Conservation (phyloP, 1,284 basidiomycete genomes). For the Cryptococcus sp. region DNA sequence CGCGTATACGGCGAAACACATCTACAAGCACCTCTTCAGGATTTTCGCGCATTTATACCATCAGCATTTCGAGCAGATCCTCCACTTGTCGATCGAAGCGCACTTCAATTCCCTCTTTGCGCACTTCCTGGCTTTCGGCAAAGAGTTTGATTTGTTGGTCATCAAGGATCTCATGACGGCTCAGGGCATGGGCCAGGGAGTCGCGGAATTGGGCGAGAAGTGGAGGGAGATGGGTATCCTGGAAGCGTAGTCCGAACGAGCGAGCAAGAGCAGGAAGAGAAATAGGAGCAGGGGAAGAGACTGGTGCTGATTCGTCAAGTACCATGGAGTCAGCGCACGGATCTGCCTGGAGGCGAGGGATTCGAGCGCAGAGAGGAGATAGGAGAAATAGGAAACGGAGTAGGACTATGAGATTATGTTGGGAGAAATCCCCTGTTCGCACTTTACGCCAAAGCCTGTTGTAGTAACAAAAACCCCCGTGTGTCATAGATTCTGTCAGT, state of each 20-base stretch:
- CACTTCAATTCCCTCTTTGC: slow-evolving; percentile 99
- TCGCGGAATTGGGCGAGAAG: slow-evolving; percentile 83
- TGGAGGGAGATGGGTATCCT: slow-evolving; percentile 83
- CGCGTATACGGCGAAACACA: slow-evolving; percentile 89
- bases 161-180: slow-evolving; percentile 67
- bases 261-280: not conserved
- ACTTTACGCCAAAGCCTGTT: too few species aligned
- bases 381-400: too few species aligned
- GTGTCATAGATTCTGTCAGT: too few species aligned
- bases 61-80: slow-evolving; percentile 84
- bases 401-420: too few species aligned
- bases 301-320: too few species aligned
- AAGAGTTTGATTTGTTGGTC: slow-evolving; percentile 83
- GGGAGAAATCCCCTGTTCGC: too few species aligned
- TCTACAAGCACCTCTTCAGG: slow-evolving; percentile 93
- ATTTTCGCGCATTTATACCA: slow-evolving; percentile 99
- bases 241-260: slow-evolving; percentile 50
- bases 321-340: not conserved
- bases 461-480: too few species aligned
- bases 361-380: too few species aligned
- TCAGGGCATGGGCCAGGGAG: slow-evolving; percentile 53
- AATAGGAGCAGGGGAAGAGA: not conserved
- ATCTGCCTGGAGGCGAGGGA: not conserved
- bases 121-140: slow-evolving; percentile 87
- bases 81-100: slow-evolving; percentile 91